phyloP scores from a whole-genome alignment of 139 green algal genomes.

The Chlamydomonas applanata region DNA sequence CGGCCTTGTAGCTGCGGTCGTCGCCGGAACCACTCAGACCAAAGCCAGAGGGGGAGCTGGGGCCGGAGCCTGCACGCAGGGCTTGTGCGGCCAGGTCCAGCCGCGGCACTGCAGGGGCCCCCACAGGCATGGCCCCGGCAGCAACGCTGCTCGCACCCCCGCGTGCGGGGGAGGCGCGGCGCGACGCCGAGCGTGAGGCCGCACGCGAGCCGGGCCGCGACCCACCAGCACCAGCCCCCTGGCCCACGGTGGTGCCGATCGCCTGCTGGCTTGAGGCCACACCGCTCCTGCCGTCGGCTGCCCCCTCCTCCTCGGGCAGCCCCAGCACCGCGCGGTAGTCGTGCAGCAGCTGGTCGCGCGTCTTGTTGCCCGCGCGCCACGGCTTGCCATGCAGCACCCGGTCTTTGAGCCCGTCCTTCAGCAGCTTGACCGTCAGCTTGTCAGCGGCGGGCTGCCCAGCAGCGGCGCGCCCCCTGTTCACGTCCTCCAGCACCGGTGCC shows the following conservation, averaged over 20 bases:
- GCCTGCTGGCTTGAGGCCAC: not conserved
- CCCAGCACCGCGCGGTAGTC: slow-evolving; percentile 29
- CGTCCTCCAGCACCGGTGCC: too few species aligned
- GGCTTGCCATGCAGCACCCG: slow-evolving; percentile 14
- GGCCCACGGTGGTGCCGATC: not conserved
- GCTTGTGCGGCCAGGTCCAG: too few species aligned
- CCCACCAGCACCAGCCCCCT: not conserved
- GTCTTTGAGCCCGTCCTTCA: slow-evolving; percentile 24
- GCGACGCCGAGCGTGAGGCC: too few species aligned
- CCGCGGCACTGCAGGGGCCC: too few species aligned
- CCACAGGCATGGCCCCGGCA: too few species aligned
- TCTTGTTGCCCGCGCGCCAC: slow-evolving; percentile 37
- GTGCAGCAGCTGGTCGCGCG: slow-evolving; percentile 25
- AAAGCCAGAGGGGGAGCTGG: too few species aligned
- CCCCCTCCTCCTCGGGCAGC: not conserved
- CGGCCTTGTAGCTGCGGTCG: too few species aligned
- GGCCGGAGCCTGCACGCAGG: too few species aligned
- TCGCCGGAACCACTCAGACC: too few species aligned
- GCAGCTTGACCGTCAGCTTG: slow-evolving; percentile 57
- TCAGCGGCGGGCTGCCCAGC: slow-evolving; percentile 22
- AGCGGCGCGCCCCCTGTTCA: slow-evolving; percentile 14
- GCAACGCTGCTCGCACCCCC: too few species aligned
- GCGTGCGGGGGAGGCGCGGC: too few species aligned
- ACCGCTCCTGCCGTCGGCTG: not conserved
- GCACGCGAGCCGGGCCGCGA: too few species aligned